Evolutionary conservation across 768 basidiomycete species (phyloP).

Genomic region (Podaxis sp.): DNA sequence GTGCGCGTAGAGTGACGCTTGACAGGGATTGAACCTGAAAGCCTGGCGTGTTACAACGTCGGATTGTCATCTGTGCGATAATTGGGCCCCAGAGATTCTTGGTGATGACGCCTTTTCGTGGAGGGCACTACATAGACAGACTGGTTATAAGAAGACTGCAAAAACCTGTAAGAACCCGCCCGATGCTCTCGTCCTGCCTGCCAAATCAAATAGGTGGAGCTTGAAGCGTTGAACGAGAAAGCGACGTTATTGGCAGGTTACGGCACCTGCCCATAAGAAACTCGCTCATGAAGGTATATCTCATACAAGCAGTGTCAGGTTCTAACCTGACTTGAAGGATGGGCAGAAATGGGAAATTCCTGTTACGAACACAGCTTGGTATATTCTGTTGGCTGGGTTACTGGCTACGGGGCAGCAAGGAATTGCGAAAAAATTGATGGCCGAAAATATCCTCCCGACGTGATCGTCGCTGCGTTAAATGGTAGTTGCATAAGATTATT

Average conservation of each 20-base stretch:
- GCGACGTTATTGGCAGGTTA: conserved; percentile 60
- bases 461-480: not conserved
- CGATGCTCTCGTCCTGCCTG: conserved; percentile 76
- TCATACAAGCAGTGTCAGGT: conserved; percentile 48
- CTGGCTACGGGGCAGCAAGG: conserved; percentile 47
- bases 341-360: conserved; percentile 51
- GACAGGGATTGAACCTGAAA: conserved; percentile 57
- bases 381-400: conserved; percentile 63
- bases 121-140: no score
- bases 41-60: conserved; percentile 66
- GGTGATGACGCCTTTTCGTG: no score
- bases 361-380: conserved; percentile 70
- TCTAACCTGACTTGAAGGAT: conserved; percentile 54
- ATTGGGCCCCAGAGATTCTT: no score
- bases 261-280: conserved; percentile 68
- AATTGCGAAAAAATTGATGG: not conserved
- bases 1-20: conserved; percentile 64
- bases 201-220: conserved; percentile 51
- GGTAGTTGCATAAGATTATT: not conserved
- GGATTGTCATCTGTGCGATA: conserved; percentile 62
- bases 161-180: conserved; percentile 44
- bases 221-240: conserved; percentile 42
- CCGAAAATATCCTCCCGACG: not conserved
- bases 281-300: conserved; percentile 65
- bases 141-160: conserved; percentile 32